phyloP scores from a whole-genome alignment of 345 rosid genomes.

The Hypericum androsaemum region DNA sequence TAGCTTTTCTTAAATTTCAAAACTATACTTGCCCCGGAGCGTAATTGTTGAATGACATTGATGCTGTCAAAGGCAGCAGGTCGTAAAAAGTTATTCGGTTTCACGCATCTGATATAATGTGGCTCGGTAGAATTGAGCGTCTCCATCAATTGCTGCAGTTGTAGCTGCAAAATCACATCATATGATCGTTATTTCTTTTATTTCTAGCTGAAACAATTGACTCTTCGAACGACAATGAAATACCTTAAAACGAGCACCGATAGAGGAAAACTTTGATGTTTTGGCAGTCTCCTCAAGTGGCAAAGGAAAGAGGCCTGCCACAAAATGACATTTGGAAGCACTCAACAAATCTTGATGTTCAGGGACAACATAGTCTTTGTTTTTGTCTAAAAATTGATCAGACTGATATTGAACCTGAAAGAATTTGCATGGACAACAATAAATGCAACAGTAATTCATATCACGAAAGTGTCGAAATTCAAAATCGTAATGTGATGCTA shows the following conservation, averaged over 20 bases:
- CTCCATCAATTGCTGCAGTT: conserved; percentile 89
- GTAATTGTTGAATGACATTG: conserved; percentile 71
- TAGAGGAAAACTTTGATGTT: conserved; percentile 75
- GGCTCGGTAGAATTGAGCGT: conserved; percentile 77
- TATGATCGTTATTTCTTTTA: conserved; percentile 13
- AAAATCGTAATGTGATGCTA: conserved; percentile 10
- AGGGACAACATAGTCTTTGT: conserved; percentile 86
- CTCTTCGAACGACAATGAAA: not conserved
- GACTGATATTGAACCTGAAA: conserved; percentile 87
- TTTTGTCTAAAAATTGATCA: conserved; percentile 85
- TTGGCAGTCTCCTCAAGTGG: conserved; percentile 57
- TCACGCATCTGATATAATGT: conserved; percentile 87
- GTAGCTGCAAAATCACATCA: conserved; percentile 55
- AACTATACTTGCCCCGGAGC: conserved; percentile 67
- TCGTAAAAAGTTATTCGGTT: conserved; percentile 60
- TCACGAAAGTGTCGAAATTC: conserved; percentile 1
- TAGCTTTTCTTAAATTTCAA: conserved; percentile 2
- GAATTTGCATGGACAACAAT: conserved; percentile 17
- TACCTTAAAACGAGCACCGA: conserved; percentile 88
- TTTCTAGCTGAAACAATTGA: conserved; percentile 3
- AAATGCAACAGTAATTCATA: not conserved
- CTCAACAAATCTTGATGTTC: conserved; percentile 91
- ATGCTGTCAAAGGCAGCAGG: conserved; percentile 54
- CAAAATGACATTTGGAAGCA: conserved; percentile 68
- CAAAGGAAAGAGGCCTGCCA: conserved; percentile 60